Percentiles rank a stretch among this genome's conserved stretches.
phyloP scores from a whole-genome alignment of 495 filamentous ascomycete species.

The Podospora tetraspora region DNA sequence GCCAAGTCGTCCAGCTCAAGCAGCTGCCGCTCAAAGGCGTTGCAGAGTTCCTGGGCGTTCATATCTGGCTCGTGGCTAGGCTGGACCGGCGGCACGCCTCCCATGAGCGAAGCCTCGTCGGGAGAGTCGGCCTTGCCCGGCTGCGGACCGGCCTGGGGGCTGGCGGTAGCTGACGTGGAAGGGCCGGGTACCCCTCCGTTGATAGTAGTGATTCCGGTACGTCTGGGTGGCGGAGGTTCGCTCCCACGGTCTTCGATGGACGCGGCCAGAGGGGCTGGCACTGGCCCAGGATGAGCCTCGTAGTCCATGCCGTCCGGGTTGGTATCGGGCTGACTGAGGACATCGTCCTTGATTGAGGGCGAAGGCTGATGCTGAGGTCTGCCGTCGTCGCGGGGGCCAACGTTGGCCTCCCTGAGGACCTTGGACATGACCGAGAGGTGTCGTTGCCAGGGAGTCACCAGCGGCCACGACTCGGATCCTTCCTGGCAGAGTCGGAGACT shows the following conservation, averaged over 20 bases:
- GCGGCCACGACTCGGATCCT: slow-evolving; percentile 44
- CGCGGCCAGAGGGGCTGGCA: slow-evolving; percentile 14
- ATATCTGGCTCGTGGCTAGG: slow-evolving; percentile 36
- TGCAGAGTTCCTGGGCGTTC: slow-evolving; percentile 45
- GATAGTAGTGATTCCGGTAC: slow-evolving; percentile 45
- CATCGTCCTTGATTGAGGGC: slow-evolving; percentile 43
- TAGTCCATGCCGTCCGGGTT: slow-evolving; percentile 45
- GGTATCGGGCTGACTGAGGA: slow-evolving; percentile 38
- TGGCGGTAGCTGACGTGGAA: slow-evolving; percentile 39
- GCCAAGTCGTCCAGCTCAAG: slow-evolving; percentile 47
- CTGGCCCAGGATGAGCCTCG: slow-evolving; percentile 30
- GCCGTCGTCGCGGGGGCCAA: slow-evolving; percentile 24
- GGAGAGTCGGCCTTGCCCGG: slow-evolving; percentile 38
- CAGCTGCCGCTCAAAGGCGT: slow-evolving; percentile 46
- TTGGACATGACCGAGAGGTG: slow-evolving; percentile 48
- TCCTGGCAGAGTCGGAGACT: slow-evolving; percentile 46
- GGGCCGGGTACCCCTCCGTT: slow-evolving; percentile 44
- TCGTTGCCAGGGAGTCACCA: slow-evolving; percentile 47
- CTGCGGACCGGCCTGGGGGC: slow-evolving; percentile 31
- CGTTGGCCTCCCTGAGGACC: slow-evolving; percentile 40
- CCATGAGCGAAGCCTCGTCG: slow-evolving; percentile 25
- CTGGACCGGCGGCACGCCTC: slow-evolving; percentile 6
- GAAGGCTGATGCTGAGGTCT: slow-evolving; percentile 23
- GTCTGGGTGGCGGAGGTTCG: slow-evolving; percentile 39
- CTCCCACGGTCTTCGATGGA: slow-evolving; percentile 32